Evolutionary conservation across 345 rosid genomes (phyloP), one percentile per base, ranked within the genome.

Genomic region (Conringia planisiliqua): DNA sequence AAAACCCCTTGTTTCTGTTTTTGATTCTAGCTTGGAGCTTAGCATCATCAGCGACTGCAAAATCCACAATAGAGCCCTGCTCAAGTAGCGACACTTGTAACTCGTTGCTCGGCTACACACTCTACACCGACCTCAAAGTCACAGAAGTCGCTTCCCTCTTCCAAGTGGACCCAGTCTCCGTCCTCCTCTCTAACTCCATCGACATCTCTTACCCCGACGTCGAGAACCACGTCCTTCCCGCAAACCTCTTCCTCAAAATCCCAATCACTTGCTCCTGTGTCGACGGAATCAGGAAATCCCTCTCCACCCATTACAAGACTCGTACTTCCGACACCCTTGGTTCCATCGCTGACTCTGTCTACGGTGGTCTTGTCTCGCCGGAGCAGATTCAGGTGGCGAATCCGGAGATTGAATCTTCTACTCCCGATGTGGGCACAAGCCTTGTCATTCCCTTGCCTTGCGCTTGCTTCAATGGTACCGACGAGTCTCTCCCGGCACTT

Each of bases 61-160:
- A 94, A 81, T 94, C 98, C 10, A 94, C 97, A 17, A 94, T 94
- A 12, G 98, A 94, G 81, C 96, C 98, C 3, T 94, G 98, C 77
- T 86, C 98, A 7, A 90, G 81, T 77, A 84, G 83, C 14, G 89
- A 89, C 75, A 77, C 89, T 30, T 94, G 98, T 81, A 86, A 81
- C 78, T 89, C 98, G 26, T 67, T 91, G 40, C 90, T 94, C 55
- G 97, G 97, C 17, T 94, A 94, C 89, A 89, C 92, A 0, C 96
- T 94, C 73, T 90, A 91, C 91, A 84, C 96, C 0, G 96, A 94
- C 82, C 96, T 94, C 71, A 94, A 91, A 60, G 96, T 91, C 44
- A 77, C 93, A 35, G 97, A 94, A 74, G 90, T 94, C 0, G 97
- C 93, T 3, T 90, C 97, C 3, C 97, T 94, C 78, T 94, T 94